Base-by-base conservation (phyloP, 2,329 filamentous ascomycete species). In the Neonectria coccinea region DNA sequence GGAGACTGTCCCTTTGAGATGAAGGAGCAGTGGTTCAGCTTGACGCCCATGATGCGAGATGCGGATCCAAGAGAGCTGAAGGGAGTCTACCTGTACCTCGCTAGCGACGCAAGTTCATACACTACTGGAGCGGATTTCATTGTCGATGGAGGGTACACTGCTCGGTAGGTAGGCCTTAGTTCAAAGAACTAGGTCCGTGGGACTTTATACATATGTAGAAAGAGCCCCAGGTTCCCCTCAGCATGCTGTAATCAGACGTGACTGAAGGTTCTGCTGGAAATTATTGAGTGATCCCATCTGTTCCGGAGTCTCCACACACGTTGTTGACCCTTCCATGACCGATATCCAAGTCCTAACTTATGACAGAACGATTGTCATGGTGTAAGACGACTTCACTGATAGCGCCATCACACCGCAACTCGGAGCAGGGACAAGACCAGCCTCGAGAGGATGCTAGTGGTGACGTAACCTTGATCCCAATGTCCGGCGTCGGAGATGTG, bases 21-120 rank as follows among this genome's bases (percentile, higher is more conserved):
- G 74, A 76, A 77, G 65, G 76, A 78, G 65, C 62, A 75, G 62
- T 78, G 76, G 76, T 74, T 72, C 42, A 69, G 70, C n/a, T 56
- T 77, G 45, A 77, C 75, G 8, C 76, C 76, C 7, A 52, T 76
- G 62, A 70, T 58, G 63, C 74, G 63, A 22, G 74, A 76, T 25
- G 75, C 72, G 2, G 73, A 76, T 45, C 73, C 76, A 4, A 69
- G 72, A 44, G 75, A 77, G 62, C 54, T 77, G 14, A 78, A 76
- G 60, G 74, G 75, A 2, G 66, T 75, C 6, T 77, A 76, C 51
- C 54, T 78, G 16, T 77, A 77, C 59, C 69, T 77, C 20, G 64
- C 64, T 5, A 64, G 66, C 16, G 64, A 68, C 57, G 63, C 62
- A 7, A 68, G 66, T 20, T 61, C 66, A 18, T 67, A 66, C 33